Conservation (phyloP, 306 rosid genomes). For the Calophaca sinica region DNA sequence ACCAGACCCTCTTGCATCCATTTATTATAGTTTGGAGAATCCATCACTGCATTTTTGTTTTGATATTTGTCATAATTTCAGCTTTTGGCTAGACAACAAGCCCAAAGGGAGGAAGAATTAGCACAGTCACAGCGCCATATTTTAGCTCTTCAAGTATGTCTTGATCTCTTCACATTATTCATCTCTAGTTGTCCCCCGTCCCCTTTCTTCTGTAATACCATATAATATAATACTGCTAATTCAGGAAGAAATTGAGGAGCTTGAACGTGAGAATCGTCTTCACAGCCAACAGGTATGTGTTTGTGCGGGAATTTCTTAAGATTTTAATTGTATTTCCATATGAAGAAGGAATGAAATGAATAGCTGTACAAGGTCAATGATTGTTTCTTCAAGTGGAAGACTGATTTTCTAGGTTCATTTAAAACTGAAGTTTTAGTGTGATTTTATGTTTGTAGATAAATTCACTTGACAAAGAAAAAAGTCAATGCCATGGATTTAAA, state of each 20-base stretch:
- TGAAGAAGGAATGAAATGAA: constrained; percentile 33
- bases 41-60: constrained; percentile 33
- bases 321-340: constrained; percentile 37
- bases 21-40: constrained; percentile 34
- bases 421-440: constrained; percentile 32
- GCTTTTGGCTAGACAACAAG: constrained; percentile 99
- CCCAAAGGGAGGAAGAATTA: constrained; percentile 97
- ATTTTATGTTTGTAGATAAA: constrained; percentile 7
- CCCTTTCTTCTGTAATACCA: constrained; percentile 3
- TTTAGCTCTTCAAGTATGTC: constrained; percentile 94
- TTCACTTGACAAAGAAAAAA: constrained; percentile 19
- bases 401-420: constrained; percentile 30
- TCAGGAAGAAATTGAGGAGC: constrained; percentile 98
- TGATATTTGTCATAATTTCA: constrained; percentile 52
- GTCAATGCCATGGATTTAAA: constrained; percentile 3
- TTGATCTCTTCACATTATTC: constrained; percentile 29
- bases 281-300: constrained; percentile 89
- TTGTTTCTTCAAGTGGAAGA: constrained; percentile 26
- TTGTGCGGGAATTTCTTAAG: constrained; percentile 25
- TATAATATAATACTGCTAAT: constrained; percentile 47
- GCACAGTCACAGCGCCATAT: constrained; percentile 95
- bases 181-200: not conserved
- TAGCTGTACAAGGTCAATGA: constrained; percentile 3
- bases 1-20: constrained; percentile 1
- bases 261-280: constrained; percentile 95